Conservation (phyloP, 768 basidiomycete genomes). For the Zangia roseola region DNA sequence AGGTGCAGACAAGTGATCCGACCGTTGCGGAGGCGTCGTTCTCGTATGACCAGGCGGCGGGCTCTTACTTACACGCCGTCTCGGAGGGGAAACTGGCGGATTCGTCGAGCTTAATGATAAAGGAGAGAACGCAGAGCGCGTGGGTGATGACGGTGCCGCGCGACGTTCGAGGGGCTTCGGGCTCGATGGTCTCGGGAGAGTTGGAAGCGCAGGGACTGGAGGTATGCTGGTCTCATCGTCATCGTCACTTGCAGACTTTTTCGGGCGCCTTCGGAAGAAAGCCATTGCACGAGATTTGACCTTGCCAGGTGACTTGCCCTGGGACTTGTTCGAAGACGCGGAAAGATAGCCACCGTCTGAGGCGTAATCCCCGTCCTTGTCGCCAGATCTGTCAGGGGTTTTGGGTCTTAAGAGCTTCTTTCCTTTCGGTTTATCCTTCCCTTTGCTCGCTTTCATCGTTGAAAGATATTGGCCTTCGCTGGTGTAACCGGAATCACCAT, state of each 20-base stretch:
- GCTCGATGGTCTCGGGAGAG: slow-evolving; percentile 27
- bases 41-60: slow-evolving; percentile 22
- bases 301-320: slow-evolving; percentile 26
- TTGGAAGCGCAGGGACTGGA: slow-evolving; percentile 33
- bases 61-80: slow-evolving; percentile 26
- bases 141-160: slow-evolving; percentile 23
- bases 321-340: slow-evolving; percentile 34
- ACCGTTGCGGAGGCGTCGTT: slow-evolving; percentile 9
- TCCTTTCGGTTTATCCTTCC: slow-evolving; percentile 19
- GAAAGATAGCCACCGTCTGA: slow-evolving; percentile 35
- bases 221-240: slow-evolving; percentile 30
- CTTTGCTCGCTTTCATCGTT: slow-evolving; percentile 19
- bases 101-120: slow-evolving; percentile 24
- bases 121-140: slow-evolving; percentile 29
- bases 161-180: slow-evolving; percentile 29
- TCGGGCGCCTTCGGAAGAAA: slow-evolving; percentile 33
- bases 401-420: slow-evolving; percentile 20
- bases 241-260: slow-evolving; percentile 30
- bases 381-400: slow-evolving; percentile 16
- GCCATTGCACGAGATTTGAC: slow-evolving; percentile 33
- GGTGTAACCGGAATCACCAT: slow-evolving; percentile 24
- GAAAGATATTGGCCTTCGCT: slow-evolving; percentile 35
- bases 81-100: slow-evolving; percentile 18
- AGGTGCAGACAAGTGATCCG: slow-evolving; percentile 2
- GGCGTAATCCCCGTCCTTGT: slow-evolving; percentile 21